phyloP scores from a whole-genome alignment of 352 stramenopile genomes.

The Phytophthora macrochlamydospora region DNA sequence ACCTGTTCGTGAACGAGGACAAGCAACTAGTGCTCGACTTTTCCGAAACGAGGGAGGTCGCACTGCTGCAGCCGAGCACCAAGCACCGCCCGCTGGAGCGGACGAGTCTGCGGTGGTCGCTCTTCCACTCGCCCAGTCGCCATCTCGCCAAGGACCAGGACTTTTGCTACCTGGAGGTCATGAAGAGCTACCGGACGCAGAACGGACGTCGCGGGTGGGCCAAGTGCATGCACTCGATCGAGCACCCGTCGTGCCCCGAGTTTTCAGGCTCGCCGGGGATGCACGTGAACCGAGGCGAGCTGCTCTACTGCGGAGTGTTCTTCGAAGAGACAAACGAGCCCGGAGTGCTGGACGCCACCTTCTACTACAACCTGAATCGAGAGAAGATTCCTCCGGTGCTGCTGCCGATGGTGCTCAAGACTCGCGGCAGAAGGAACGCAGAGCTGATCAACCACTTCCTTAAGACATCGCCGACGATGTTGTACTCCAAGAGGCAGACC shows the following conservation, averaged over 20 bases:
- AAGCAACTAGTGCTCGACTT: constrained; percentile 82
- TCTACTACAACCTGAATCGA: constrained; percentile 67
- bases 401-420: constrained; percentile 56
- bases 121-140: constrained; percentile 63
- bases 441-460: constrained; percentile 77
- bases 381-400: constrained; percentile 50
- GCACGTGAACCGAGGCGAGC: constrained; percentile 51
- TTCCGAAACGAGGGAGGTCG: constrained; percentile 62
- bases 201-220: constrained; percentile 70
- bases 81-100: constrained; percentile 48
- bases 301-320: constrained; percentile 71
- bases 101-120: constrained; percentile 72
- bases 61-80: constrained; percentile 49
- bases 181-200: constrained; percentile 64
- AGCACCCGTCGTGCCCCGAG: constrained; percentile 63
- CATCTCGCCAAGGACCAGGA: constrained; percentile 66
- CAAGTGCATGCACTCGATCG: constrained; percentile 73
- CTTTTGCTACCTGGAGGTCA: constrained; percentile 79
- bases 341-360: constrained; percentile 56
- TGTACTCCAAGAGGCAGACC: constrained; percentile 35
- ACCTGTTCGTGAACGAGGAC: constrained; percentile 64
- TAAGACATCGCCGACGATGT: constrained; percentile 54
- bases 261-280: constrained; percentile 37
- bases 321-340: constrained; percentile 58
- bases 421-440: constrained; percentile 59